These are phyloP conservation scores for Oenanthe sinensis DNA, from an alignment of 129 eudicot genomes.

Conservation along the genomic window DNA sequence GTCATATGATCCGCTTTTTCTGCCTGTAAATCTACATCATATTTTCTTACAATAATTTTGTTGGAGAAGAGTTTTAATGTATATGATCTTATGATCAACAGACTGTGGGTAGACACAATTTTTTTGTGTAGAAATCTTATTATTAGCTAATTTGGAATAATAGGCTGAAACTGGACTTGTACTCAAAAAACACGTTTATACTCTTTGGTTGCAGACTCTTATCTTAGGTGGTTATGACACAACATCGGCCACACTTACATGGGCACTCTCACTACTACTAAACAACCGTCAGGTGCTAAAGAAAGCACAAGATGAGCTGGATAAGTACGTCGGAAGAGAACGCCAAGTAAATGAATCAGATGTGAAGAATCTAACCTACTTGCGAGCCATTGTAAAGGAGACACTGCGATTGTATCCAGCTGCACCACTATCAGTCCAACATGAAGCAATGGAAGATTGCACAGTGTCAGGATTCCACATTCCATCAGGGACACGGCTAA, in stretches of 20 bases:
- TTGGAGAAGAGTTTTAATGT: too few relatives aligned
- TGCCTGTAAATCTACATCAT: background rate
- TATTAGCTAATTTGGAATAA: too few relatives aligned
- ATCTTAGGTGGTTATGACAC: background rate
- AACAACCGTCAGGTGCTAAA: background rate
- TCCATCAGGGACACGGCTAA: background rate
- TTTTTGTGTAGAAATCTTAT: too few relatives aligned
- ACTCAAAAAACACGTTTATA: too few relatives aligned
- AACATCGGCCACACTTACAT: background rate
- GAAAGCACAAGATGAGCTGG: background rate
- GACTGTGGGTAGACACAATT: too few relatives aligned
- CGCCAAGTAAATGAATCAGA: slow-evolving; percentile 8
- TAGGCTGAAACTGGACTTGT: too few relatives aligned
- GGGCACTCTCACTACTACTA: background rate
- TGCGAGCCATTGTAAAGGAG: slow-evolving; percentile 12
- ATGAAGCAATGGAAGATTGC: background rate
- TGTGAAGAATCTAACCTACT: slow-evolving; percentile 1
- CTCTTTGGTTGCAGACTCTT: too few relatives aligned
- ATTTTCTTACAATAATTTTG: too few relatives aligned
- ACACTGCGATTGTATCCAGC: slow-evolving; percentile 8
- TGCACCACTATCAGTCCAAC: background rate
- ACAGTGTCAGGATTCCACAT: background rate
- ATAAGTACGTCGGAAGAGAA: background rate
- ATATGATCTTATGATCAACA: too few relatives aligned
- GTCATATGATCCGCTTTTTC: background rate